Base-by-base conservation (phyloP, 1,284 basidiomycete genomes). In the Macrocystidia cucumis region DNA sequence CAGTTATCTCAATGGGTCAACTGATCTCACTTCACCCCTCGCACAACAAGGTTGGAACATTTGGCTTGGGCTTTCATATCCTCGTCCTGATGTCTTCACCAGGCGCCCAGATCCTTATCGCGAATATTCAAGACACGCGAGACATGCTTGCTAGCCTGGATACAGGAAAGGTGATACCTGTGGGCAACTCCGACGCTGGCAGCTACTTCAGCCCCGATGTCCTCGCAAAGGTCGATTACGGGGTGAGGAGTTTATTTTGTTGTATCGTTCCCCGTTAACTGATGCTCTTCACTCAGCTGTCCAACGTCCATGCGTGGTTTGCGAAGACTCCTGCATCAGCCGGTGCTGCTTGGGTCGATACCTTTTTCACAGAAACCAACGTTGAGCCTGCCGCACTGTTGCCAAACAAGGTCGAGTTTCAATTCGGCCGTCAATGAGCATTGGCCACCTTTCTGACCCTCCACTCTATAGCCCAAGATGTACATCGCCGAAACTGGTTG, bases 401-500 rank as follows among this genome's bases (percentile, higher is more conserved):
- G n/a, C 37, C 72, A 9, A 89, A 89, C 59, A 70, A 60, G 21
- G 60, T 57, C 14, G 9, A 12, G 6, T 26, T 34, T 11, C 16
- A n/a, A n/a, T 16, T n/a, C n/a, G 8, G 4, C 27, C 33, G 14
- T 27, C 29, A 12, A 14, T 23, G 27, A 9, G 4, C 12, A 5
- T 4, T 14, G 7, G 16, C 17, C 16, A 12, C 11, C 11, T 25
- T 28, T 2, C 11, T 16, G 25, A 3, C n/a, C 16, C 16, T n/a
- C n/a, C 25, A 17, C 11, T 18, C 17, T 32, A 18, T 39, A 78
- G 40, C 89, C 90, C 3, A 59, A 64, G 38, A 80, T 83, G 68
- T 91, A 78, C 60, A 90, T 93, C 44, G 90, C 90, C 7, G 91
- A 95, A 65, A 91, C 91, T 14, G 92, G 92, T 24, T 96, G 92